Conservation (phyloP, 345 rosid species). For the Eutrema heterophyllum region DNA sequence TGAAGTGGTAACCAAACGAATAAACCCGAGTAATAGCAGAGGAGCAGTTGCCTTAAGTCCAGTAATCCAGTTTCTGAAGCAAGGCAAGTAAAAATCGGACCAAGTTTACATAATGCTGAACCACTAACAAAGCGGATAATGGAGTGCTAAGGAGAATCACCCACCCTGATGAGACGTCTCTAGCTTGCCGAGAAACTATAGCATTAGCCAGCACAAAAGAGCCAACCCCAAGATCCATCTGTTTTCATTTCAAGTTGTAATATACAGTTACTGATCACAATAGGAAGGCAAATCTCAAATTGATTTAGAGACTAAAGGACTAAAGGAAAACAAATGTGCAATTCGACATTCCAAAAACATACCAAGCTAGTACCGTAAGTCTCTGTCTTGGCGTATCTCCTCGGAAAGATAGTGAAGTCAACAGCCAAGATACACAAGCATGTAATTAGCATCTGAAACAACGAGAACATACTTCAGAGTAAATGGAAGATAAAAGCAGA, state of each 20-base stretch:
- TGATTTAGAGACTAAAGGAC: neutral
- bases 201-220: constrained; percentile 80
- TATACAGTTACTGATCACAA: neutral
- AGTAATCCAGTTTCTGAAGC: constrained; percentile 54
- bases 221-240: constrained; percentile 99
- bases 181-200: constrained; percentile 81
- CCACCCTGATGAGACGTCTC: constrained; percentile 51
- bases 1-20: constrained; percentile 61
- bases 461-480: constrained; percentile 8
- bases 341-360: constrained; percentile 8
- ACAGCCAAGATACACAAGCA: constrained; percentile 91
- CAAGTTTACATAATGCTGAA: neutral
- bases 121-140: neutral
- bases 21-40: constrained; percentile 63
- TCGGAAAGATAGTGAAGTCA: constrained; percentile 82
- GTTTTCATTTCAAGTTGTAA: constrained; percentile 24
- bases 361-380: constrained; percentile 85
- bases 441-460: constrained; percentile 71
- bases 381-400: constrained; percentile 85
- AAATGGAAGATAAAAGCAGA: neutral
- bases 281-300: neutral
- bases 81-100: neutral
- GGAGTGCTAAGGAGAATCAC: constrained; percentile 17
- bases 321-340: neutral
- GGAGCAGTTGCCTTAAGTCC: constrained; percentile 58